A percentile compares a stretch with the other conserved stretches of the same genome.
Evolutionary conservation across 495 filamentous ascomycete genomes (phyloP).

Genomic region (Hypoxylon rickii): DNA sequence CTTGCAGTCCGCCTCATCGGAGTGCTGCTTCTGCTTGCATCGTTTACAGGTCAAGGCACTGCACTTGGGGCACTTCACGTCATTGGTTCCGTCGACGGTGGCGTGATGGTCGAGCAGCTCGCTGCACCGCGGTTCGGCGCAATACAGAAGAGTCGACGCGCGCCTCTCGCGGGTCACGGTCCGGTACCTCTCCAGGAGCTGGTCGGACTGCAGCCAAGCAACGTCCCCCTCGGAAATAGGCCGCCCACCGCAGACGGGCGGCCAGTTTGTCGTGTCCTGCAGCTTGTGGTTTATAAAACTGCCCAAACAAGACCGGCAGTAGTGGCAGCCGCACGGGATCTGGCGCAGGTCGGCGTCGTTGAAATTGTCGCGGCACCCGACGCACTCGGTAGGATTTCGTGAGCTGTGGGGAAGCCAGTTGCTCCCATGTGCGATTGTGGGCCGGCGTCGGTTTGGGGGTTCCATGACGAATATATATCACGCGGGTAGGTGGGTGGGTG

Average conservation of each 20-base stretch:
- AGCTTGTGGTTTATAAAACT: background rate
- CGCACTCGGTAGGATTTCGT: background rate
- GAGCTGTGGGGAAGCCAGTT: background rate
- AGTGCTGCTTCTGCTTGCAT: slow-evolving; percentile 7
- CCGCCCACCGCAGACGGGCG: background rate
- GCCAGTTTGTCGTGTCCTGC: background rate
- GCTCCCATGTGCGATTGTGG: background rate
- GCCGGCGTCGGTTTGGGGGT: no score
- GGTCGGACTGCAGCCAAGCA: background rate
- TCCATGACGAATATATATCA: no score
- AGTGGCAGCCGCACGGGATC: slow-evolving; percentile 4
- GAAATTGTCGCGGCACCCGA: background rate
- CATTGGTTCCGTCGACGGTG: background rate
- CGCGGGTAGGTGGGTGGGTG: no score
- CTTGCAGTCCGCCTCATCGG: background rate
- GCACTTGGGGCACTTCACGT: slow-evolving; percentile 12
- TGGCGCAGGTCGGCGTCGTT: background rate
- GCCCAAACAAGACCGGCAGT: slow-evolving; percentile 4
- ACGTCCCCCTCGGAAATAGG: background rate
- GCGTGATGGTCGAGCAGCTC: background rate
- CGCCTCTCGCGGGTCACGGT: background rate
- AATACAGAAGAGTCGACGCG: background rate
- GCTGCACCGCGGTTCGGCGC: slow-evolving; percentile 7
- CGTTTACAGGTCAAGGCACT: slow-evolving; percentile 3
- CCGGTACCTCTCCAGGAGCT: background rate